Base-by-base conservation (phyloP, 139 green algal genomes). In the Astrephomene gubernaculifera region DNA sequence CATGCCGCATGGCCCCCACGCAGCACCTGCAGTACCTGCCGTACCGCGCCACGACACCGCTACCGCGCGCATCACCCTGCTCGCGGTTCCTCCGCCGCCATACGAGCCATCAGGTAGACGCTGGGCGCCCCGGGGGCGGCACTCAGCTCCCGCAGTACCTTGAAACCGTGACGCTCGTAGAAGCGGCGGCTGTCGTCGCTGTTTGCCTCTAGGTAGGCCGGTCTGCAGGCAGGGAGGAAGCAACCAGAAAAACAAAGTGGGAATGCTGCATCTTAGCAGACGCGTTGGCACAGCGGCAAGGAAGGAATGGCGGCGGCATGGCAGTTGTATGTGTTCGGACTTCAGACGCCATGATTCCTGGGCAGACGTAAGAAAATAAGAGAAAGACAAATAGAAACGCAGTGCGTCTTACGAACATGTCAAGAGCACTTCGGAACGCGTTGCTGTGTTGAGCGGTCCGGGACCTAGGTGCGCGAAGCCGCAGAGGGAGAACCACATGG, bases 131-230 rank as follows among this genome's bases (percentile, higher is more conserved):
- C 54, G 24, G 74, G 74, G 25, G 33, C 54, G 1, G 39, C 74
- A 10, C 1, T 6, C 10, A 84, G 9, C 61, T 84, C 39, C 39
- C 49, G 22, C 21, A 84, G 61, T 21, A 45, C n/a, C 44, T 74
- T 4, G 78, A 84, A 84, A 5, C 78, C 78, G 61, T 74, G 31
- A 1, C 61, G 61, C 31, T 54, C 19, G 39, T 74, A 84, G 78
- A 84, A 84, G n/a, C 60, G 60, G 2, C 41, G 43, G 41, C 39
- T 36, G 29, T 52, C 61, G 54, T 31, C 41, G 14, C 61, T n/a
- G 14, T 35, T 73, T 25, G 78, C 61, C 39, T 84, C 78, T n/a
- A 84, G 61, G 41, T 84, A 84, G 0, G 49, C 19, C 6, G 78
- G 78, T 2, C 78, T 84, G 78, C 4, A 29, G 36, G 24, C 43